A percentile compares a stretch with the other conserved stretches of the same genome.
These are phyloP conservation scores for Pyricularia pennisetigena DNA, from an alignment of 2,329 filamentous ascomycete genomes.

Conservation along the genomic window DNA sequence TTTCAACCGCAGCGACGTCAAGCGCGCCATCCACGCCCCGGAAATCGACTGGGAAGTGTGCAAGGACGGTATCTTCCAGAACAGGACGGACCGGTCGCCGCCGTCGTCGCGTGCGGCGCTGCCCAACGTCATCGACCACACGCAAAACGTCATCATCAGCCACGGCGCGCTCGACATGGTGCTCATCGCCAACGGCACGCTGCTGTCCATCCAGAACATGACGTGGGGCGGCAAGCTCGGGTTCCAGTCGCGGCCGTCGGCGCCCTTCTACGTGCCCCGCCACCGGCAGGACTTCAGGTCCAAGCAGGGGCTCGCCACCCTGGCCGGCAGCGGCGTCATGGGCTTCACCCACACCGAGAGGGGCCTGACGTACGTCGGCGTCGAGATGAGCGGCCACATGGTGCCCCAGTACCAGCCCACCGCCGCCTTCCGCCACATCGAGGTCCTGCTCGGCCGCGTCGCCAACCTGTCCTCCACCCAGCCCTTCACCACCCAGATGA, in stretches of 20 bases:
- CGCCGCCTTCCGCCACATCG: conserved; percentile 61
- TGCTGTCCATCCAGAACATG: conserved; percentile 70
- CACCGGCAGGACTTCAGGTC: conserved; percentile 30
- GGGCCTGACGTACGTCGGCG: conserved; percentile 57
- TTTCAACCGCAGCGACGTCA: conserved; percentile 28
- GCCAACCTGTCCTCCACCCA: conserved; percentile 35
- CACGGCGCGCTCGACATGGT: conserved; percentile 63
- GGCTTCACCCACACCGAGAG: conserved; percentile 61
- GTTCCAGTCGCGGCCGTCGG: conserved; percentile 30
- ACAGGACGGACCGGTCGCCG: conserved; percentile 29
- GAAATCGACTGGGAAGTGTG: conserved; percentile 34
- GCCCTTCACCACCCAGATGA: conserved; percentile 23
- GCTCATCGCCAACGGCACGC: conserved; percentile 55
- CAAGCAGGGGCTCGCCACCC: conserved; percentile 14
- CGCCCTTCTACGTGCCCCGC: conserved; percentile 61
- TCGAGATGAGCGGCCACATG: conserved; percentile 58
- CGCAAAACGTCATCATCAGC: conserved; percentile 62
- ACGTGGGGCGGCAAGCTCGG: conserved; percentile 49
- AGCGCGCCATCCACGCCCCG: conserved; percentile 50
- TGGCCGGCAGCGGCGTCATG: conserved; percentile 52
- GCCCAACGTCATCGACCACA: conserved; percentile 61
- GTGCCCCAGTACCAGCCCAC: conserved; percentile 57
- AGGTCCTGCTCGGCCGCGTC: conserved; percentile 65
- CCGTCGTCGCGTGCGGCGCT: conserved; percentile 29
- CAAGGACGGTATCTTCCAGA: conserved; percentile 24